A percentile compares a stretch with the other conserved stretches of the same genome.
Conservation (phyloP, 306 rosid species). For the Acacia crassicarpa region DNA sequence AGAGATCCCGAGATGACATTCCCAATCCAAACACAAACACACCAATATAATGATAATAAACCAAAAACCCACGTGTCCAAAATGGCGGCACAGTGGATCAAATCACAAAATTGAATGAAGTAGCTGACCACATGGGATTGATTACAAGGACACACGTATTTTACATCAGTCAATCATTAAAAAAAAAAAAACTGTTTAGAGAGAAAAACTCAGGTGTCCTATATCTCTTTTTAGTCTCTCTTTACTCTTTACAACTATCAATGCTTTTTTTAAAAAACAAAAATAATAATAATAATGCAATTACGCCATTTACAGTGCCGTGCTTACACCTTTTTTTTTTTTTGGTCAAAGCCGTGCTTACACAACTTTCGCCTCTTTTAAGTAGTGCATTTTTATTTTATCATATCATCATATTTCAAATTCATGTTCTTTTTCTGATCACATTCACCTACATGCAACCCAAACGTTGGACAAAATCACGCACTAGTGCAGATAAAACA, state of each 20-base stretch:
- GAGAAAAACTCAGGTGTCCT: conserved; percentile 49
- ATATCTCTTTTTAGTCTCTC: background rate
- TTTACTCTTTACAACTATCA: conserved; percentile 19
- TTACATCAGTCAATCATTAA: conserved; percentile 70
- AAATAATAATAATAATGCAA: no score
- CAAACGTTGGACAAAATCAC: background rate
- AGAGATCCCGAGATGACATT: background rate
- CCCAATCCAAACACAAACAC: conserved; percentile 23
- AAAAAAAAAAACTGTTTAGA: conserved; percentile 31
- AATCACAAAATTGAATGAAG: conserved; percentile 57
- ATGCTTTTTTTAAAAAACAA: conserved; percentile 27
- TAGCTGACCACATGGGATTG: conserved; percentile 27
- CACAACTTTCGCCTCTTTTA: background rate
- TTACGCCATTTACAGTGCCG: no score
- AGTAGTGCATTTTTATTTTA: background rate
- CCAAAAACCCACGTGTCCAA: conserved; percentile 43
- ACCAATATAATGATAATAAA: conserved; percentile 28
- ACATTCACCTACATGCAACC: background rate
- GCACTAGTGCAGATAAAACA: background rate
- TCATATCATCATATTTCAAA: background rate
- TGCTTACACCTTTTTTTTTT: no score
- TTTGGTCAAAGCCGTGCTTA: no score
- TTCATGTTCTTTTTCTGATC: no score
- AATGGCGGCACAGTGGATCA: conserved; percentile 96
- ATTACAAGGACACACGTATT: conserved; percentile 29